Conservation (phyloP, 805 yeast genomes). For the Ogataea methanolica region DNA sequence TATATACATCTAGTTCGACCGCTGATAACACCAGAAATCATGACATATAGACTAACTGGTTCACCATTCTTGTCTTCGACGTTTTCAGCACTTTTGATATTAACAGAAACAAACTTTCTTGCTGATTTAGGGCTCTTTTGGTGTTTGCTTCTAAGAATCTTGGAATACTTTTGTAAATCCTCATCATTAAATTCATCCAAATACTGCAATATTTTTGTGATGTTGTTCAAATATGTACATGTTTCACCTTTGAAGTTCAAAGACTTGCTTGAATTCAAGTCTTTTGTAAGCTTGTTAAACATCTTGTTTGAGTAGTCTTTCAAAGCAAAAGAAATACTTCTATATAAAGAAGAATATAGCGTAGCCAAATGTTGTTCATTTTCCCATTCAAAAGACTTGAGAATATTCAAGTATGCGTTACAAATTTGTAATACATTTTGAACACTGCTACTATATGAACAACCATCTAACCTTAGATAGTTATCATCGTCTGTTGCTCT, state of each 20-base stretch:
- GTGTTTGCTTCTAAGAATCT: conserved; percentile 6
- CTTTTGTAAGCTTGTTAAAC: conserved; percentile 15
- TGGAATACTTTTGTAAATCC: conserved; percentile 9
- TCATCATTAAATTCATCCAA: conserved; percentile 12
- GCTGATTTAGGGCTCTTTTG: conserved; percentile 1
- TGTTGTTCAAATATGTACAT: conserved; percentile 29
- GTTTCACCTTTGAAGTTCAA: conserved; percentile 18
- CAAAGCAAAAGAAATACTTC: conserved; percentile 58
- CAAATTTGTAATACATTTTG: conserved; percentile 25
- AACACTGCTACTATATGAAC: conserved; percentile 26
- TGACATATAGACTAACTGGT: conserved; percentile 24
- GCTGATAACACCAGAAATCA: conserved; percentile 18
- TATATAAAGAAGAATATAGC: conserved; percentile 55
- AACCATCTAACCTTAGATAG: conserved; percentile 37
- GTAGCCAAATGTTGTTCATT: conserved; percentile 59
- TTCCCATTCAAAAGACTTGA: conserved; percentile 62
- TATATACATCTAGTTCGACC: conserved; percentile 59
- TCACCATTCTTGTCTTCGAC: conserved; percentile 28
- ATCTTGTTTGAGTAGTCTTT: conserved; percentile 42
- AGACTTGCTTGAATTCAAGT: conserved; percentile 11
- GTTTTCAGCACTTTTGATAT: conserved; percentile 25
- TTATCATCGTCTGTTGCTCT: conserved; percentile 56
- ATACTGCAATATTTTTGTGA: conserved; percentile 18
- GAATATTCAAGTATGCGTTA: conserved; percentile 39
- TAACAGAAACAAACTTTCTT: conserved; percentile 20